Base-by-base conservation (phyloP, 2,329 filamentous ascomycete species). In the Fusarium siculi region DNA sequence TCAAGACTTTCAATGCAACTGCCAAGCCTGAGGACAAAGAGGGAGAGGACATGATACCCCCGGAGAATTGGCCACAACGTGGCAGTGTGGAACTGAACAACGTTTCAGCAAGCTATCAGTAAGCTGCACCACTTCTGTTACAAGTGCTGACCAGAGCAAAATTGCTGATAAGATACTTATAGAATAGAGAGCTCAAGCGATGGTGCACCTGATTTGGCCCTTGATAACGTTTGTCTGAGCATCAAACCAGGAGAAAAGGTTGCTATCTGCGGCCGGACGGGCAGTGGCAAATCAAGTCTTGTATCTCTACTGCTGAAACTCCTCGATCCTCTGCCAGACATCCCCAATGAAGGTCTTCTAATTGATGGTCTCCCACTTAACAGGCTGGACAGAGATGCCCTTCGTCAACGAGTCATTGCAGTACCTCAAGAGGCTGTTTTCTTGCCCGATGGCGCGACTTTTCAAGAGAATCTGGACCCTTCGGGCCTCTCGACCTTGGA, bases 341-440 rank as follows among this genome's bases (percentile, higher is more conserved):
- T 15, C 0, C 69, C 55, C 0, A 68, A 67, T 9, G 52, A 57
- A 1, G 60, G 63, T 11, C 72, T 87, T 28, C 59, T 75, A 0
- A 85, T 89, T 30, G 87, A 89, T 68, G 80, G 74, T 23, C 55
- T 84, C 0, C 76, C 81, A 0, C 78, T 85, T 3, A 40, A 77
- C 40, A 69, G 62, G 2, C 80, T 89, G 19, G 74, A 85, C 63
- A 82, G 87, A 12, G 30, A 77, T 1, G 74, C 77, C 0, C 81
- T 89, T 2, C 85, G 87, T 9, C 78, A 84, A 49, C 84, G 83
- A 2, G 79, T 90, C 52, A 85, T 88, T 47, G 85, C 86, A 10
- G 78, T 89, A 4, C 86, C 88, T 0, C 87, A 90, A 73, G 87
- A 89, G 9, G 77, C 86, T 0, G 84, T 87, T 6, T 88, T 90